Conservation (phyloP, 2,329 filamentous ascomycete genomes). For the Escovopsis sp. region DNA sequence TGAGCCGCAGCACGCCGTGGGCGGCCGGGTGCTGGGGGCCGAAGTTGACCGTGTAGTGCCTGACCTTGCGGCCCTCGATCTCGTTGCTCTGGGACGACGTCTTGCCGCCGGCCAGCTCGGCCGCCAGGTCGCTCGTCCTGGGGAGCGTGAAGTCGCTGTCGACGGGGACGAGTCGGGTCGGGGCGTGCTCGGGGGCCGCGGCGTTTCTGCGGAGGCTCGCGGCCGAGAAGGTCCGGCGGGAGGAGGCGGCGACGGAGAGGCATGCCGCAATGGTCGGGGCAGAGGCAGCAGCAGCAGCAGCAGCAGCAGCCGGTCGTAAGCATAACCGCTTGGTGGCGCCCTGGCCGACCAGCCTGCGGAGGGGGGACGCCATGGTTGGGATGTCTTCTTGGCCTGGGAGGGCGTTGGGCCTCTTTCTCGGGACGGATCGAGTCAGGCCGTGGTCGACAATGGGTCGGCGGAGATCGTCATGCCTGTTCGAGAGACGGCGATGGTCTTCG, state of each 20-base stretch:
- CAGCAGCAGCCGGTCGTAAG: constrained; percentile 25
- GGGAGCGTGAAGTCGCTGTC: constrained; percentile 47
- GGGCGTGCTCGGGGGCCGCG: constrained; percentile 35
- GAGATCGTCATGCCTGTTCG: constrained; percentile 17
- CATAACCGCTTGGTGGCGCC: constrained; percentile 54
- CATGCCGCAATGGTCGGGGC: no score
- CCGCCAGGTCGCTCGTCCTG: constrained; percentile 29
- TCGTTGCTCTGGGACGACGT: constrained; percentile 32
- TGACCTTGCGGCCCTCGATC: constrained; percentile 61
- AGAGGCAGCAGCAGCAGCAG: constrained; percentile 14
- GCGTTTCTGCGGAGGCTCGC: constrained; percentile 45
- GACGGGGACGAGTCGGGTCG: constrained; percentile 48
- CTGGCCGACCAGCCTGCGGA: constrained; percentile 58
- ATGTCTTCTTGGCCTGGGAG: constrained; percentile 10
- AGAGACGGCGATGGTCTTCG: constrained; percentile 8
- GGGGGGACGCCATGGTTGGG: constrained; percentile 50
- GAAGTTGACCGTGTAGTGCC: constrained; percentile 99
- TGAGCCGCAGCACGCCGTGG: constrained; percentile 93
- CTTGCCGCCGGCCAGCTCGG: constrained; percentile 26
- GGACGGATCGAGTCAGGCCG: constrained; percentile 13
- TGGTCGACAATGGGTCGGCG: constrained; percentile 9
- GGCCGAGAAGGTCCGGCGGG: constrained; percentile 55
- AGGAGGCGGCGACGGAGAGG: no score
- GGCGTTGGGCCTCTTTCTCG: constrained; percentile 19
- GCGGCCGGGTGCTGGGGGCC: constrained; percentile 96